phyloP scores from a whole-genome alignment of 2,329 filamentous ascomycete species.

The Chrysoporthe deuterocubensis region DNA sequence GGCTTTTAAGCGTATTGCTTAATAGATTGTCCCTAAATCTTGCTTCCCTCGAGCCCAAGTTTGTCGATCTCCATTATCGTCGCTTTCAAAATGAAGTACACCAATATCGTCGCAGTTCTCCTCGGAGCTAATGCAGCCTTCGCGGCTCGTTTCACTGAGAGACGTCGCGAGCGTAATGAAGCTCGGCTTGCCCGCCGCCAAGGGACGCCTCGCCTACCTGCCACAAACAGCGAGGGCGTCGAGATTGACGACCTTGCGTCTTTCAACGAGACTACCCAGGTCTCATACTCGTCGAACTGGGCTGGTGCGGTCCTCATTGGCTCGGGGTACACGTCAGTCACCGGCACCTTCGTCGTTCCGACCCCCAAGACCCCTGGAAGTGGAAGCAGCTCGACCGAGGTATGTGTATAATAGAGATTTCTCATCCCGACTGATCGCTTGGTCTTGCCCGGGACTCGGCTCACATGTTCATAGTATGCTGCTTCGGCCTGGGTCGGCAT shows the following conservation, averaged over 20 bases:
- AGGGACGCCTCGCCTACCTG: conserved; percentile 20
- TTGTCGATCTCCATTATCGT: neutral
- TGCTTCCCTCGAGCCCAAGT: neutral
- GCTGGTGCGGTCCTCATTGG: conserved; percentile 59
- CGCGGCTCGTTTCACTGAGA: conserved; percentile 24
- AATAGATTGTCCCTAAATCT: neutral
- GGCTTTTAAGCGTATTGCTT: neutral
- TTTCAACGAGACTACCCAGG: conserved; percentile 23
- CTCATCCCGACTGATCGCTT: neutral
- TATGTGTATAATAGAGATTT: neutral
- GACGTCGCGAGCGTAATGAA: conserved; percentile 25
- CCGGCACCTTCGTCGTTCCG: conserved; percentile 57
- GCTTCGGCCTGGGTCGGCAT: conserved; percentile 64
- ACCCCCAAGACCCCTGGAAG: conserved; percentile 46
- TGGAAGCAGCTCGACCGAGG: conserved; percentile 37
- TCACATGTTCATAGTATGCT: conserved; percentile 40
- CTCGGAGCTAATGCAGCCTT: conserved; percentile 20
- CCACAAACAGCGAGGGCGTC: conserved; percentile 18
- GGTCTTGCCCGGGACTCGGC: no score
- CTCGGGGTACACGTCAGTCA: conserved; percentile 55
- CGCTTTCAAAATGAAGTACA: conserved; percentile 25
- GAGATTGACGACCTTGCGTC: conserved; percentile 9
- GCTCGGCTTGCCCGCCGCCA: conserved; percentile 14
- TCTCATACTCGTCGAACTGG: conserved; percentile 51
- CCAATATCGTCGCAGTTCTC: conserved; percentile 11